Base-by-base conservation (phyloP, 2,329 filamentous ascomycete genomes). In the Aspergillus felis region DNA sequence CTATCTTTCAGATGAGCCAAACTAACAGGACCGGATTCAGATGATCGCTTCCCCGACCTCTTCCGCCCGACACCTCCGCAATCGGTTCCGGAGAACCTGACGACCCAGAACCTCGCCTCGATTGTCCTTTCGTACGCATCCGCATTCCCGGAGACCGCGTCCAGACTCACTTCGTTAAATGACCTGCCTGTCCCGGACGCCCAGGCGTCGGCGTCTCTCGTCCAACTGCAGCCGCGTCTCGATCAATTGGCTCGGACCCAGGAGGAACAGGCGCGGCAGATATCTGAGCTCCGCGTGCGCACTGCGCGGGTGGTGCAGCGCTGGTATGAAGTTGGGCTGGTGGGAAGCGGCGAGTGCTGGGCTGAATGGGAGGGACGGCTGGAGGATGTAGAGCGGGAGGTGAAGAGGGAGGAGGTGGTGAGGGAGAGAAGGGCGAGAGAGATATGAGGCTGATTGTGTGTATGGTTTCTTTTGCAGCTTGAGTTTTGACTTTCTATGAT, bases 311-410 rank as follows among this genome's bases (percentile, higher is more conserved):
- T 83, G 25, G 74, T 91, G 58, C 82, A 87, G 62, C 74, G 79
- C 38, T 95, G 91, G 88, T 92, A 93, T 73, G 87, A 92, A 70
- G 78, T 84, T 25, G 84, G 86, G 3, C 80, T 94, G 47, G 77
- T 96, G 50, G 82, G 82, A 10, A 85, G 84, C 64, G 87, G 87
- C 0, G 83, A 86, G 64, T 82, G 83, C 57, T 87, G 91, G 77
- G 88, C 87, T 24, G 85, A 88, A 53, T 85, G 88, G 68, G 89
- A 95, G 74, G 81, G 83, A 35, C 80, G 88, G 51, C 73, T 92
- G 12, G 83, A 84, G 71, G 78, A 80, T 59, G 82, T 85, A 7
- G 90, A 94, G 75, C 81, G 84, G 55, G 78, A 79, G 8, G 79
- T 93, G 2, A 81, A 85, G 69, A 82, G 88, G 66, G 79, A 79